Base-by-base conservation (phyloP, 2,329 filamentous ascomycete species). In the Zasmidium cellare region DNA sequence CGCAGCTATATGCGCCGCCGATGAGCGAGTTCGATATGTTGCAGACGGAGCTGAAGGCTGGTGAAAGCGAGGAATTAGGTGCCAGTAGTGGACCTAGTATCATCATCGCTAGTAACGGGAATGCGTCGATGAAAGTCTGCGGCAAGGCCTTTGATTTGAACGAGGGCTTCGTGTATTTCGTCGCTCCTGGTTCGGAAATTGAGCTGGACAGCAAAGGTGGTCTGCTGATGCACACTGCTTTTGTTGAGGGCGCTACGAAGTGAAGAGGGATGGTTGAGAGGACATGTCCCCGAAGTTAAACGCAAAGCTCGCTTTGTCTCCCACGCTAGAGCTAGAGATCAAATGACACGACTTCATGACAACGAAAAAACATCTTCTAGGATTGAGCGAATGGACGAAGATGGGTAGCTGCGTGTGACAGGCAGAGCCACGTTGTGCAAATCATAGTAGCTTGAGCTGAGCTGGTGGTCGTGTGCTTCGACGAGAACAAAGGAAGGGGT, bases 21-120 rank as follows among this genome's bases (percentile, higher is more conserved):
- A 80, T 90, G 72, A 85, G 83, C 65, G 89, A 92, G 72, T 92
- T 92, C 67, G 83, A 86, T 64, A 83, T 92, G 75, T 74, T 91
- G 11, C 78, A 81, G 49, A 85, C 82, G 1, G 79, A 80, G 19
- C 67, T 92, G n/a, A 72, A 69, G 2, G 72, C 73, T 0, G 83
- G 82, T 0, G 85, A 89, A 65, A 80, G 73, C 38, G 88, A 92
- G 64, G 77, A 74, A 5, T 74, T 89, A 16, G 74, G 73, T 46
- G 74, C 77, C 1, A 74, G 87, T 19, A 76, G 80, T 0, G 88
- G 88, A 0, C 87, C 87, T 0, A 84, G 83, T 53, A 80, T 90
- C 24, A 70, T 88, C 68, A 80, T 90, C 55, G 82, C 86, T 2
- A 87, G 82, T 0, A 79, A 79, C 28, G 87, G 88, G 0, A 72